Evolutionary conservation across 176 grass and related monocot genomes (phyloP).

Genomic region (Aegilops sharonensis): DNA sequence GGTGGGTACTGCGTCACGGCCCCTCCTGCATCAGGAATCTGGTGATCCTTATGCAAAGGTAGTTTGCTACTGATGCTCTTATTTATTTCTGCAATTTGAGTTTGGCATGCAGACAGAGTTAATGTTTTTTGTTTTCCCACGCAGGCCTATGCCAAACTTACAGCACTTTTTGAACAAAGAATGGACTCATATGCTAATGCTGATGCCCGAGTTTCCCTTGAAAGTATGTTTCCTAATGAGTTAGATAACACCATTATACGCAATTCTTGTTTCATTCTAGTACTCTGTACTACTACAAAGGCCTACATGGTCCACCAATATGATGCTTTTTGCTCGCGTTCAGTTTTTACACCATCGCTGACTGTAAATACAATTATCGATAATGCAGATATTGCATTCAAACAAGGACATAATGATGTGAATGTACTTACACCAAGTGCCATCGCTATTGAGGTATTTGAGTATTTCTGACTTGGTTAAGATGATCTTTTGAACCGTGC

Average conservation of each 20-base stretch:
- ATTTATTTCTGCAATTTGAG: slow-evolving; percentile 6
- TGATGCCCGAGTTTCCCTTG: slow-evolving; percentile 84
- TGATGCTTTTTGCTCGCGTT: neutral
- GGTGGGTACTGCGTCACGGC: slow-evolving; percentile 75
- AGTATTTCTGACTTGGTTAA: slow-evolving; percentile 41
- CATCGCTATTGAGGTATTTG: slow-evolving; percentile 91
- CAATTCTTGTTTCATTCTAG: slow-evolving; percentile 1
- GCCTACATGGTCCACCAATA: neutral
- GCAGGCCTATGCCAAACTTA: slow-evolving; percentile 79
- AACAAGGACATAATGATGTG: slow-evolving; percentile 74
- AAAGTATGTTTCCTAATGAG: slow-evolving; percentile 50
- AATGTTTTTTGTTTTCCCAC: slow-evolving; percentile 25
- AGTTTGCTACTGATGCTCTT: slow-evolving; percentile 23
- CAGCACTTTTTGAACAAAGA: slow-evolving; percentile 81
- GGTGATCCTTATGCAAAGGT: slow-evolving; percentile 88
- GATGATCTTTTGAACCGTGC: neutral
- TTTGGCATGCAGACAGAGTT: neutral
- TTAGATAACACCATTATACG: neutral
- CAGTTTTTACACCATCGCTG: neutral
- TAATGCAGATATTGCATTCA: slow-evolving; percentile 69
- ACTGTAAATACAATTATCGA: neutral
- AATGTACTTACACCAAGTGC: slow-evolving; percentile 67
- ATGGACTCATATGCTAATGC: slow-evolving; percentile 85
- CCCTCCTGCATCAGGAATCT: slow-evolving; percentile 84
- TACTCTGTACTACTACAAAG: neutral